These are phyloP conservation scores for Chaetothyriales sp. DNA, from an alignment of 2,329 filamentous ascomycete genomes.

Conservation along the genomic window DNA sequence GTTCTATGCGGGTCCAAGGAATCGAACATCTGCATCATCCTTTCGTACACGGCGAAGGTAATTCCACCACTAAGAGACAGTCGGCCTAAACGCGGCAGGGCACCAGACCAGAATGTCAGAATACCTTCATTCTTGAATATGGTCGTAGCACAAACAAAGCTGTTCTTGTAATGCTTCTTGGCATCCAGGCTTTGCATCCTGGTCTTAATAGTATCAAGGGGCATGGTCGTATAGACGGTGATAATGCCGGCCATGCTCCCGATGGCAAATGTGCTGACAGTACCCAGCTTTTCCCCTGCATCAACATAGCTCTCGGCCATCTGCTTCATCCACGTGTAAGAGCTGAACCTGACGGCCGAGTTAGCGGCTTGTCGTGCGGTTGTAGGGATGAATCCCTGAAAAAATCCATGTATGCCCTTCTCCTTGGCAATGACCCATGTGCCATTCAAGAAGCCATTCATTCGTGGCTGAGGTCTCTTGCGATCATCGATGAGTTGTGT, in stretches of 20 bases:
- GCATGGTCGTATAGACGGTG: slow-evolving; percentile 60
- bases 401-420: slow-evolving; percentile 79
- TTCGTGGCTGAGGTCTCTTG: slow-evolving; percentile 69
- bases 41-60: slow-evolving; percentile 96
- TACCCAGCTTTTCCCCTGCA: slow-evolving; percentile 86
- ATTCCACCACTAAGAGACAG: slow-evolving; percentile 88
- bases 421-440: slow-evolving; percentile 76
- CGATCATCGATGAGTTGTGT: slow-evolving; percentile 96
- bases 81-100: slow-evolving; percentile 68
- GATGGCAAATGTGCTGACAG: slow-evolving; percentile 75
- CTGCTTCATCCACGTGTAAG: slow-evolving; percentile 83
- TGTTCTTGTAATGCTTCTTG: slow-evolving; percentile 68
- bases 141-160: slow-evolving; percentile 62
- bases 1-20: slow-evolving; percentile 65
- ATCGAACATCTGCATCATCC: slow-evolving; percentile 80
- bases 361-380: slow-evolving; percentile 92
- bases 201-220: slow-evolving; percentile 89
- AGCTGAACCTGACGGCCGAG: slow-evolving; percentile 77
- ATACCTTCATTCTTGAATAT: slow-evolving; percentile 85
- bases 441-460: slow-evolving; percentile 86
- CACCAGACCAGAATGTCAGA: slow-evolving; percentile 86
- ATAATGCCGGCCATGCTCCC: slow-evolving; percentile 80
- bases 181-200: slow-evolving; percentile 95
- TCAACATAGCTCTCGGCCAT: slow-evolving; percentile 82
- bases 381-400: slow-evolving; percentile 91